phyloP scores from a whole-genome alignment of 306 rosid species.

The Mimosa bimucronata region DNA sequence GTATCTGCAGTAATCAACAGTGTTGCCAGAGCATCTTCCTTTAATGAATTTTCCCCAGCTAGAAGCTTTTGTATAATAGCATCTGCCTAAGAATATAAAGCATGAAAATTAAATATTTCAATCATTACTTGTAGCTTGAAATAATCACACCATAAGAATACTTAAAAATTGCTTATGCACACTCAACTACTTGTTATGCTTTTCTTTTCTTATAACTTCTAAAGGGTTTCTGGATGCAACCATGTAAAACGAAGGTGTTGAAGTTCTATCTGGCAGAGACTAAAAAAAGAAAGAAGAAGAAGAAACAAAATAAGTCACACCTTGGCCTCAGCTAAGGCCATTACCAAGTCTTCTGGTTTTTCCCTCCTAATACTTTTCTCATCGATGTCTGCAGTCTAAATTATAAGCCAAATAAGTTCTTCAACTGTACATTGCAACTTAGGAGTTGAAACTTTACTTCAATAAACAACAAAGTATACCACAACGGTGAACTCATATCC shows the following conservation, averaged over 20 bases:
- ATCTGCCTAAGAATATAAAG: constrained; percentile 72
- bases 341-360: constrained; percentile 78
- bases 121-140: constrained; percentile 20
- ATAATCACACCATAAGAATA: constrained; percentile 17
- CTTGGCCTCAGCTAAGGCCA: constrained; percentile 90
- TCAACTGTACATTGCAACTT: constrained; percentile 25
- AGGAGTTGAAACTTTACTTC: not conserved
- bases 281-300: not conserved
- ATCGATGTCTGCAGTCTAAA: constrained; percentile 87
- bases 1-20: constrained; percentile 89
- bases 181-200: constrained; percentile 16
- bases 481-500: constrained; percentile 74
- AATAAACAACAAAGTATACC: constrained; percentile 47
- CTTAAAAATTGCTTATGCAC: constrained; percentile 14
- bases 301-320: constrained; percentile 36
- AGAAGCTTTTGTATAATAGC: constrained; percentile 69
- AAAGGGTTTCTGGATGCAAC: too few species aligned
- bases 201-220: constrained; percentile 3
- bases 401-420: constrained; percentile 31
- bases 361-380: constrained; percentile 78
- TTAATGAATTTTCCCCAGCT: constrained; percentile 44
- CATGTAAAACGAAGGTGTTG: too few species aligned
- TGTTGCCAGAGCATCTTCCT: constrained; percentile 56
- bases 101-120: not conserved
- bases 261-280: not conserved